Conservation (phyloP, 306 rosid genomes). For the Corylus americana region DNA sequence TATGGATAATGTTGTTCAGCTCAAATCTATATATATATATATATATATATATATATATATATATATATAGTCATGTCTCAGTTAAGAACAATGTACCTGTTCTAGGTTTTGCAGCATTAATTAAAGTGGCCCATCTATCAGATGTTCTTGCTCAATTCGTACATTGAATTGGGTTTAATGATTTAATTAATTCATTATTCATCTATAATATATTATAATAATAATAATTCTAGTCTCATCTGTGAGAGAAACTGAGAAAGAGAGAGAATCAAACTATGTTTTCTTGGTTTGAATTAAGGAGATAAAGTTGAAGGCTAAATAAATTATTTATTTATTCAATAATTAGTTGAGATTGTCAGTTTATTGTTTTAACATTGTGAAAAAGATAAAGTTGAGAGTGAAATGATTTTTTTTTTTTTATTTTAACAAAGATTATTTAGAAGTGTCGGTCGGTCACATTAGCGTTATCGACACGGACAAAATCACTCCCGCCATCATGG, state of each 20-base stretch:
- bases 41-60: neutral
- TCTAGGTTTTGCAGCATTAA: conserved; percentile 33
- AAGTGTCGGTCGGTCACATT: too few species aligned
- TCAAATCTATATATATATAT: conserved; percentile 13
- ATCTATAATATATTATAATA: too few species aligned
- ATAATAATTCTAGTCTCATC: too few species aligned
- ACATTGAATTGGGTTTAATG: conserved; percentile 21
- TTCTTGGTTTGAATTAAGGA: neutral
- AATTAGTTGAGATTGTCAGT: too few species aligned
- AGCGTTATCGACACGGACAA: too few species aligned
- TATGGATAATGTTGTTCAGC: conserved; percentile 33
- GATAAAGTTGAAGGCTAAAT: neutral
- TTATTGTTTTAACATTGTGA: too few species aligned
- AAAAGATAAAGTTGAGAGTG: too few species aligned
- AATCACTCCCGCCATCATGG: too few species aligned
- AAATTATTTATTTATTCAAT: too few species aligned
- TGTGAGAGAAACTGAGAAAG: neutral
- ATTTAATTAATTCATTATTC: neutral
- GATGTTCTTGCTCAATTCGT: conserved; percentile 5
- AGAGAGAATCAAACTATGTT: neutral
- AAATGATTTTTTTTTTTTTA: too few species aligned
- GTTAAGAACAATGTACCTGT: conserved; percentile 44
- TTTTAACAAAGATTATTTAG: too few species aligned
- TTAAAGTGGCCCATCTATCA: conserved; percentile 39
- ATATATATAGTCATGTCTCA: conserved; percentile 26